A percentile compares a stretch with the other conserved stretches of the same genome.
Conservation (phyloP, 139 green algal species). For the Zygnema cylindricum region DNA sequence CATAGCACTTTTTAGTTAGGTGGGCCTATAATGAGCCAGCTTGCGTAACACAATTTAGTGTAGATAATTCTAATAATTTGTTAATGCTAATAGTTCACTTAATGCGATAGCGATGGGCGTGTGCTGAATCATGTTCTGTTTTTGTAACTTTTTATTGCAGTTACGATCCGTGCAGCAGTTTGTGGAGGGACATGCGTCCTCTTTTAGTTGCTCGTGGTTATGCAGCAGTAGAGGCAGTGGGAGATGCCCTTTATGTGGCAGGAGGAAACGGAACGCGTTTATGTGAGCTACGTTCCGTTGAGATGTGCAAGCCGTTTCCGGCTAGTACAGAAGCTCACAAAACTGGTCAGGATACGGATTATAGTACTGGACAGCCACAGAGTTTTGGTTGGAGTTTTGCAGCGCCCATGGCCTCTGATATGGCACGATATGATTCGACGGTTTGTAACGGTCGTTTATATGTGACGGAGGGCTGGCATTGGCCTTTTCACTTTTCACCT, state of each 20-base stretch:
- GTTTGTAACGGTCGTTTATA: conserved; percentile 1
- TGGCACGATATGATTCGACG: conserved; percentile 25
- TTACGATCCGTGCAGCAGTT: background rate
- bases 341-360: background rate
- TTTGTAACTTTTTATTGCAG: background rate
- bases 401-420: conserved; percentile 13
- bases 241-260: background rate
- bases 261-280: background rate
- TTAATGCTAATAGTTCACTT: too few relatives aligned
- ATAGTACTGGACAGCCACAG: background rate
- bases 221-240: background rate
- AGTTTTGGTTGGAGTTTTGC: background rate
- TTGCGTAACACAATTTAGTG: too few relatives aligned
- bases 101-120: too few relatives aligned
- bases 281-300: conserved; percentile 10
- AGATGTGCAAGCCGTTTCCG: background rate
- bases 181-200: background rate
- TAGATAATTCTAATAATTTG: too few relatives aligned
- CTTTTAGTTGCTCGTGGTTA: background rate
- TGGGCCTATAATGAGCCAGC: too few relatives aligned
- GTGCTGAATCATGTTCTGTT: too few relatives aligned
- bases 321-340: background rate
- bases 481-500: conserved; percentile 33
- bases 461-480: conserved; percentile 28
- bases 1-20: too few relatives aligned